These are phyloP conservation scores for Aspergillus ruber DNA, from an alignment of 2,329 filamentous ascomycete genomes.

Conservation along the genomic window DNA sequence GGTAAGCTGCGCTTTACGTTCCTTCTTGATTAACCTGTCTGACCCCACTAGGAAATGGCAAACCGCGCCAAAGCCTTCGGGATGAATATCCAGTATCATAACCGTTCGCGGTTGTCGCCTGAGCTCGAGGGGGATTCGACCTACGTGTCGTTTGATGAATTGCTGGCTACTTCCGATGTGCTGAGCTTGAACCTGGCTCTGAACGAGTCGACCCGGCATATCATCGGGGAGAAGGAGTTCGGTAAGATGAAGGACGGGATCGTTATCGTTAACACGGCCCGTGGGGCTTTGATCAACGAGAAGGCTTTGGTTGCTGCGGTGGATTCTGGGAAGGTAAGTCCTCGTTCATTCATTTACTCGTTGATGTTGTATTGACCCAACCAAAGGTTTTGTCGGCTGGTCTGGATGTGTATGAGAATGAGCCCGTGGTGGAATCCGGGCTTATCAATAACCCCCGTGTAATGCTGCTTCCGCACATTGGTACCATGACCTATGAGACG, in stretches of 20 bases:
- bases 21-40: neutral
- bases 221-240: constrained; percentile 41
- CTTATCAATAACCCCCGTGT: constrained; percentile 37
- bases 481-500: constrained; percentile 55
- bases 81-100: constrained; percentile 44
- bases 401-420: constrained; percentile 43
- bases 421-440: constrained; percentile 43
- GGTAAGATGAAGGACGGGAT: constrained; percentile 41
- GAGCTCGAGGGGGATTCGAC: constrained; percentile 37
- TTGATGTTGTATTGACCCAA: neutral
- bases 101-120: constrained; percentile 35
- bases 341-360: neutral
- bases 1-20: constrained; percentile 21
- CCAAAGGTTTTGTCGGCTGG: constrained; percentile 36
- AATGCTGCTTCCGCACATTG: constrained; percentile 56
- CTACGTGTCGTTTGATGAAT: constrained; percentile 42
- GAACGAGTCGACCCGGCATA: constrained; percentile 40
- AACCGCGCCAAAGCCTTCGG: constrained; percentile 40
- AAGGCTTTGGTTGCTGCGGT: constrained; percentile 41
- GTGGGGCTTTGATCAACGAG: constrained; percentile 41
- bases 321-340: constrained; percentile 38
- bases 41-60: constrained; percentile 37
- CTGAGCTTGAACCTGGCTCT: constrained; percentile 41
- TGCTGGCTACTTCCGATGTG: constrained; percentile 42
- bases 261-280: constrained; percentile 40